phyloP scores from a whole-genome alignment of 2,329 filamentous ascomycete species.

The Penicillium palitans region DNA sequence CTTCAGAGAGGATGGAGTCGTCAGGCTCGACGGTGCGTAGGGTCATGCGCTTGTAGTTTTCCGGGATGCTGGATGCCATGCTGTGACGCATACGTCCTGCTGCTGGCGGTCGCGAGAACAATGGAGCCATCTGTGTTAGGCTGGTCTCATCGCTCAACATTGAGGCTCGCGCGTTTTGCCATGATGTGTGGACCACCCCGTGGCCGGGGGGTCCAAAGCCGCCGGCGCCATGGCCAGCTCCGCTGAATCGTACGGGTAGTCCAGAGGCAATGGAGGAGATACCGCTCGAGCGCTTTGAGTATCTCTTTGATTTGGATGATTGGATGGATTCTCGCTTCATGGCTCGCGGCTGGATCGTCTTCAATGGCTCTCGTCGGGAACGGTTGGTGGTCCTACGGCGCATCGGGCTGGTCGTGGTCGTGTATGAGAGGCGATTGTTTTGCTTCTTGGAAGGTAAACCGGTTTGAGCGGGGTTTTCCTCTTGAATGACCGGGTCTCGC shows the following conservation, averaged over 20 bases:
- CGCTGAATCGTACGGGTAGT: conserved; percentile 42
- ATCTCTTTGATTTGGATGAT: conserved; percentile 38
- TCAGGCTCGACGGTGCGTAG: conserved; percentile 34
- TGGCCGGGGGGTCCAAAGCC: conserved; percentile 40
- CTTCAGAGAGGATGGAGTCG: conserved; percentile 35
- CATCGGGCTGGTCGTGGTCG: conserved; percentile 31
- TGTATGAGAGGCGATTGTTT: conserved; percentile 32
- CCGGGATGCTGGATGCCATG: conserved; percentile 29
- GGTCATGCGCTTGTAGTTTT: conserved; percentile 32
- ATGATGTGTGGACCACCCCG: conserved; percentile 38
- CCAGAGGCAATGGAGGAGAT: conserved; percentile 40
- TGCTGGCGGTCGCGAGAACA: conserved; percentile 39
- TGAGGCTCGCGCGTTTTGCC: conserved; percentile 40
- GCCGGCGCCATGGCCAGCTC: conserved; percentile 45
- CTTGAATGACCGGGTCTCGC: conserved; percentile 23
- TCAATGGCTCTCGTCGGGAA: conserved; percentile 39
- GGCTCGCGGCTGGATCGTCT: conserved; percentile 37
- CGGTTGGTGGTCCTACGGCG: conserved; percentile 32
- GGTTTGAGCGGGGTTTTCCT: conserved; percentile 21
- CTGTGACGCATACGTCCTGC: conserved; percentile 29
- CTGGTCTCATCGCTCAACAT: conserved; percentile 39
- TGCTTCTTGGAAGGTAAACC: conserved; percentile 25
- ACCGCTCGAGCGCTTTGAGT: conserved; percentile 42
- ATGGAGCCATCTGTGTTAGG: conserved; percentile 37
- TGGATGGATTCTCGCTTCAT: conserved; percentile 39